Percentiles rank a stretch among this genome's conserved stretches.
phyloP scores from a whole-genome alignment of 2,329 filamentous ascomycete species.

The Colletotrichum falcatum region DNA sequence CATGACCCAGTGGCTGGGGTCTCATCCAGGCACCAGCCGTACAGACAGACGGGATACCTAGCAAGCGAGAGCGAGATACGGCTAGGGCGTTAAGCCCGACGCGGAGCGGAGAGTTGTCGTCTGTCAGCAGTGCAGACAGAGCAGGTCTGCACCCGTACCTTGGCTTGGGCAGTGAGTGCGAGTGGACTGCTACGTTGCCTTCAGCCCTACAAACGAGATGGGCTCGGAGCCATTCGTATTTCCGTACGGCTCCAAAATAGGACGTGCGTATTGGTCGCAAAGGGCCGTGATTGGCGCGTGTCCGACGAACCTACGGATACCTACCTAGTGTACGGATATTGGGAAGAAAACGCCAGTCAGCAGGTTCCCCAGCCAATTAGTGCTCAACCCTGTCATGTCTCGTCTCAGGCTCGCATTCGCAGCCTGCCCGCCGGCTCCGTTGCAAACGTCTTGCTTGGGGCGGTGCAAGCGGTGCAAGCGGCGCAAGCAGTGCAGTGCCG shows the following conservation, averaged over 20 bases:
- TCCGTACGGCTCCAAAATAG: conserved; percentile 16
- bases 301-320: conserved; percentile 14
- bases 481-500: neutral
- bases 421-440: no score
- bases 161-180: neutral
- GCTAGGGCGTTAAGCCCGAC: conserved; percentile 30
- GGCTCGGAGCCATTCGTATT: conserved; percentile 36
- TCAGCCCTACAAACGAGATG: conserved; percentile 29
- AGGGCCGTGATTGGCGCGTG: conserved; percentile 29
- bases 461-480: conserved; percentile 20
- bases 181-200: conserved; percentile 28
- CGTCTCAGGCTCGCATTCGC: conserved; percentile 28
- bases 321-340: no score
- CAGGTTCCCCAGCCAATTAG: conserved; percentile 24
- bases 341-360: conserved; percentile 17
- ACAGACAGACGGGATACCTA: conserved; percentile 2
- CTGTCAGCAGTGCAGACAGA: neutral
- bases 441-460: no score
- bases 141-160: neutral
- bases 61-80: conserved; percentile 26
- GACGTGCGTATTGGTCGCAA: conserved; percentile 15
- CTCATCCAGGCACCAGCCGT: conserved; percentile 26
- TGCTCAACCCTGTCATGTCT: conserved; percentile 11
- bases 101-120: conserved; percentile 3
- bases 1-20: conserved; percentile 31